Base-by-base conservation (phyloP, 768 basidiomycete species). In the Hypholoma fasciculare region DNA sequence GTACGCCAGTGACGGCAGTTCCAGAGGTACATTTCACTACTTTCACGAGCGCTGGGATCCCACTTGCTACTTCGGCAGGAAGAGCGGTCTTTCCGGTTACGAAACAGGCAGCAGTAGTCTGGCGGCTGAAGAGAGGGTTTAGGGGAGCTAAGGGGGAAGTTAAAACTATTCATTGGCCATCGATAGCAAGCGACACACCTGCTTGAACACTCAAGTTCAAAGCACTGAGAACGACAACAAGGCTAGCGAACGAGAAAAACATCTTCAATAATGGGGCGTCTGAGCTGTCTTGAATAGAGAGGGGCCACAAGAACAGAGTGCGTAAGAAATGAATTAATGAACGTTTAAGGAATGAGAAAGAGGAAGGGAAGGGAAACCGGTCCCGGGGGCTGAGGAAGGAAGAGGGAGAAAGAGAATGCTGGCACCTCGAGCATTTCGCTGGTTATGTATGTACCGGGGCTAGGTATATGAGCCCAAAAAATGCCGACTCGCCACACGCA, bases 21-120 rank as follows among this genome's bases (percentile, higher is more conserved):
- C 61, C 58, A 5, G 47, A 14, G 4, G 34, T 60, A 27, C 62
- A 63, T 0, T 54, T 63, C 19, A 63, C 56, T 3, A 49, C 40
- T 42, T 52, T 60, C 17, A 36, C 58, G 7, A 63, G 50, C 3
- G 58, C 59, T 2, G 62, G 52, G 8, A 63, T 44, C 9, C 52
- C 55, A 11, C 36, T 42, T 0, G 62, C 51, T 6, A 63, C 62
- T 36, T 63, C 62, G 9, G 62, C 62, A 3, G 58, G 62, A n/a
- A 63, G 58, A 4, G 62, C 59, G 5, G 58, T 54, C 12, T 43
- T 57, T 13, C 62, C 62, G 1, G 52, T 14, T 16, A 60, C 13
- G 26, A 63, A 63, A 37, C 62, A 63, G 16, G 62, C 58, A 12
- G 55, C 48, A 6, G 55, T 52, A 16, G 58, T 38, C 53, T 60